Conservation (phyloP, 345 rosid species). For the Populus davidiana region DNA sequence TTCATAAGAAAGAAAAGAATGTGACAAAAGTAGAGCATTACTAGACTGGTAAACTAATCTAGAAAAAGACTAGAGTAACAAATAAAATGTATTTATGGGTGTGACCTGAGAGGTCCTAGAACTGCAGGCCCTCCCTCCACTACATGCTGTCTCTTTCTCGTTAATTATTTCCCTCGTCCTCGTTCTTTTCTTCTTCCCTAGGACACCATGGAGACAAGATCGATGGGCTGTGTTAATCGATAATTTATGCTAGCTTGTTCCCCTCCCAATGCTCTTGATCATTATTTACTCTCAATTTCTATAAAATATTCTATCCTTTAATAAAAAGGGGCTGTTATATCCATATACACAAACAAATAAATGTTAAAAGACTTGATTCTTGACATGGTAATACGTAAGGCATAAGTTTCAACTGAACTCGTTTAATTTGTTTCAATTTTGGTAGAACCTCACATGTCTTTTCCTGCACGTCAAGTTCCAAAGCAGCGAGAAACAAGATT, state of each 20-base stretch:
- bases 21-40: too few species aligned
- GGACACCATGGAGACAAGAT: conserved; percentile 19
- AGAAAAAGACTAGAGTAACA: too few species aligned
- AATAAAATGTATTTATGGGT: too few species aligned
- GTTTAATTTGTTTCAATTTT: neutral
- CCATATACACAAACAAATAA: neutral
- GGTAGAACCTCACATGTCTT: neutral
- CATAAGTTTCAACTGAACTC: neutral
- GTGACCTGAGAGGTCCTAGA: neutral
- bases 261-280: conserved; percentile 8
- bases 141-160: neutral
- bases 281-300: neutral
- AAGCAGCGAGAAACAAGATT: neutral
- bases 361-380: neutral
- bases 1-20: too few species aligned
- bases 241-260: conserved; percentile 7
- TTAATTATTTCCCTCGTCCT: neutral
- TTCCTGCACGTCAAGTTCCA: neutral
- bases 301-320: neutral
- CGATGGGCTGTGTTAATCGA: neutral
- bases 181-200: conserved; percentile 1
- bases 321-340: neutral
- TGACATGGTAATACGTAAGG: neutral
- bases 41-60: too few species aligned
- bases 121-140: neutral